Evolutionary conservation across 2,329 filamentous ascomycete species (phyloP), one percentile per base, ranked within the genome.

Genomic region (Huntiella savannae): DNA sequence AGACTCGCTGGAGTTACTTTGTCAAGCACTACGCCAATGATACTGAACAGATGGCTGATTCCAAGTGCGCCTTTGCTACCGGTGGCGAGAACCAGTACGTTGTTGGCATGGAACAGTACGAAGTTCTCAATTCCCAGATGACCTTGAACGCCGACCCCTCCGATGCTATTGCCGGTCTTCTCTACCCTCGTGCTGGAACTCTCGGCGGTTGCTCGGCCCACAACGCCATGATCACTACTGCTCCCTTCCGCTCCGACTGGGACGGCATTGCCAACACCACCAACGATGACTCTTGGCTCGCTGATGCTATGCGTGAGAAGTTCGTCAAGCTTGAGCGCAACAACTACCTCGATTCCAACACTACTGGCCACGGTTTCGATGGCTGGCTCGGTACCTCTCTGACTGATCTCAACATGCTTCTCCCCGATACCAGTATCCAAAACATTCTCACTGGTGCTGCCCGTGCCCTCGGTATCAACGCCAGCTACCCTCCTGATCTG

Each of bases 1-100:
- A 55, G 5, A 57, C 55, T 0, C 45, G 53, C 39, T 79, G 75
- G 74, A 67, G 75, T 58, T 77, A 71, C 57, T 79, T 68, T 51
- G 72, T 78, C 48, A 67, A 69, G 45, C 75, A 79, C 57, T 77
- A 75, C 53, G 66, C 71, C 52, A 34, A 47, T 13, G 17, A 28
- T 5, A 12, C 19, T 11, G 11, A 43, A 19, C 47, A 49, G 34
- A 60, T 63, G 33, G 60, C 64, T 39, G 70, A 76, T 53, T 68
- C 60, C 52, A 74, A 79, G 58, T 58, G 61, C 13, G 37, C 47
- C 33, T 49, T 41, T 22, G 16, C 17, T 4, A 12, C 15, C 7
- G 45, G 45, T 19, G 39, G 17, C 3, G 33, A 40, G 15, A 37
- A 43, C 33, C 38, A 49, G 32, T 49, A 49, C 17, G 32, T 49